These are phyloP conservation scores for Pseudopyricularia javanii DNA, from an alignment of 2,329 filamentous ascomycete species.

Conservation along the genomic window DNA sequence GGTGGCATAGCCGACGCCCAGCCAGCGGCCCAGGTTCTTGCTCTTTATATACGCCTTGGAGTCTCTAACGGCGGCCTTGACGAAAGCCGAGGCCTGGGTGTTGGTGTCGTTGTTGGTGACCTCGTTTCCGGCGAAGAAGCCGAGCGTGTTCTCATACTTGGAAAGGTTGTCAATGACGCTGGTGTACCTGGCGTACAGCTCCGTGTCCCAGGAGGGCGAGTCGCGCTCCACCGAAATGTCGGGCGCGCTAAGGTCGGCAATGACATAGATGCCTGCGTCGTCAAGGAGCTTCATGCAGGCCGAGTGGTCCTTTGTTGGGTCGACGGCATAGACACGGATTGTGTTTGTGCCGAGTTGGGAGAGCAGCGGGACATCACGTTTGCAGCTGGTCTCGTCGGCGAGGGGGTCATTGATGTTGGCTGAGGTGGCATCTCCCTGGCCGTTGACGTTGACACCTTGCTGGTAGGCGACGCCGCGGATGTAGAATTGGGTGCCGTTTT, in stretches of 20 bases:
- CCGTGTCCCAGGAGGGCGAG: conserved; percentile 53
- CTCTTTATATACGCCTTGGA: conserved; percentile 66
- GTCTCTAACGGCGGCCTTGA: conserved; percentile 72
- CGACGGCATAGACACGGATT: conserved; percentile 67
- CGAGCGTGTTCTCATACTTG: conserved; percentile 62
- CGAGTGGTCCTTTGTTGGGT: conserved; percentile 54
- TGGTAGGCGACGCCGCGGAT: conserved; percentile 72
- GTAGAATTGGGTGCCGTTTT: conserved; percentile 39
- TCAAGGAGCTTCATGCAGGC: conserved; percentile 59
- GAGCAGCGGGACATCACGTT: conserved; percentile 60
- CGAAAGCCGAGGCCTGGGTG: conserved; percentile 63
- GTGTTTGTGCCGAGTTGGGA: conserved; percentile 57
- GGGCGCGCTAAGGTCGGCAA: conserved; percentile 63
- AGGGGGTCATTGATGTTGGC: conserved; percentile 46
- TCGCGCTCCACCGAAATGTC: conserved; percentile 58
- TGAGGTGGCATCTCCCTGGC: conserved; percentile 24
- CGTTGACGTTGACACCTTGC: conserved; percentile 39
- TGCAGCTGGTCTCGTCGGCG: conserved; percentile 46
- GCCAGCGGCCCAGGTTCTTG: conserved; percentile 50
- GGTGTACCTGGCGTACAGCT: conserved; percentile 58
- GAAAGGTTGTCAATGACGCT: conserved; percentile 57
- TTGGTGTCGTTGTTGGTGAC: conserved; percentile 65
- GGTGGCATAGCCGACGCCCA: conserved; percentile 69
- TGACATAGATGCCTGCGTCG: conserved; percentile 65
- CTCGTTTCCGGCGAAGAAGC: conserved; percentile 77